Evolutionary conservation across 139 green algal species (phyloP).

Genomic region (Chlamydomonas urium): DNA sequence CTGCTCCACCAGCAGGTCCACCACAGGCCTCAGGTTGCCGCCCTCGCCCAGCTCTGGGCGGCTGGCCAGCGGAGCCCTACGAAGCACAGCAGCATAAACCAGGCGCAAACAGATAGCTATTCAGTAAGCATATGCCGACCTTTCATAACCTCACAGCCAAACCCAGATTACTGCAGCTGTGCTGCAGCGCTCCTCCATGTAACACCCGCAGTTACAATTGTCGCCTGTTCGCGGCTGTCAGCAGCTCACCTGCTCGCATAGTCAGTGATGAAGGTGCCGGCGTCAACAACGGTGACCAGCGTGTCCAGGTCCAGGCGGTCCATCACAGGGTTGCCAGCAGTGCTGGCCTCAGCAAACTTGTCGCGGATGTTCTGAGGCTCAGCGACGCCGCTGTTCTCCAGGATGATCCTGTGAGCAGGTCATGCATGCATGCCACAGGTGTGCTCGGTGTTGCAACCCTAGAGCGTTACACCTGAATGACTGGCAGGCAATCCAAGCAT

Average conservation of each 20-base stretch:
- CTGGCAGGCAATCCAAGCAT: too few species aligned
- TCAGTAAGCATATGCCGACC: too few species aligned
- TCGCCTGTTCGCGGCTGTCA: too few species aligned
- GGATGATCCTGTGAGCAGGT: constrained; percentile 75
- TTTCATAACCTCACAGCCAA: too few species aligned
- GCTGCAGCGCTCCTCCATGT: too few species aligned
- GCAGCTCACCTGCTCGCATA: constrained; percentile 44
- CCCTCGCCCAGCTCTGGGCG: constrained; percentile 87
- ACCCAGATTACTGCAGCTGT: too few species aligned
- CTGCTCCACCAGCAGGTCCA: constrained; percentile 82
- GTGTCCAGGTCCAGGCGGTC: constrained; percentile 73
- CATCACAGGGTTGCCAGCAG: constrained; percentile 61
- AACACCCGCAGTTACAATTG: too few species aligned
- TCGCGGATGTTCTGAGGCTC: constrained; percentile 90
- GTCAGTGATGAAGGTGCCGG: constrained; percentile 19
- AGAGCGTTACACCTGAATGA: too few species aligned
- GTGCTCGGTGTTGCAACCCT: too few species aligned
- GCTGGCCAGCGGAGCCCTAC: constrained; percentile 52
- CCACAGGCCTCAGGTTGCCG: constrained; percentile 76
- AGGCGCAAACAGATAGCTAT: too few species aligned
- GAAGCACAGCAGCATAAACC: too few species aligned
- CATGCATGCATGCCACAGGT: too few species aligned
- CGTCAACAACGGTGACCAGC: constrained; percentile 71
- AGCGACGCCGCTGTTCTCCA: constrained; percentile 91
- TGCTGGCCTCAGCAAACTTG: constrained; percentile 75